Evolutionary conservation across 257 asterid species (phyloP).

Genomic region (Ligustrum vulgare): DNA sequence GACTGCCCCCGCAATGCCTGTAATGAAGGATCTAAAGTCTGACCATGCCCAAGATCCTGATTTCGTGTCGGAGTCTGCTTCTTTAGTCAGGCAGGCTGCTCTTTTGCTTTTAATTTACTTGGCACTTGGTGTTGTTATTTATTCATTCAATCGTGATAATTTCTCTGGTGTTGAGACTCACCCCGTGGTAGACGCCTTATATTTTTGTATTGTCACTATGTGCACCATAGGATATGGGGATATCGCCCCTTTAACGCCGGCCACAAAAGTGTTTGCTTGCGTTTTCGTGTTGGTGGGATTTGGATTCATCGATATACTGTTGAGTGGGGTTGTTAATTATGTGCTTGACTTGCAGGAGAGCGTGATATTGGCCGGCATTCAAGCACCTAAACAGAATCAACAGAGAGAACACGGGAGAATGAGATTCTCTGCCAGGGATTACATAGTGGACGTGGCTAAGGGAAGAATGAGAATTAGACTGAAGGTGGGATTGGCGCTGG

Average conservation of each 20-base stretch:
- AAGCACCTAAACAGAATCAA: neutral
- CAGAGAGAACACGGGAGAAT: slow-evolving; percentile 9
- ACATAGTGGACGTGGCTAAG: slow-evolving; percentile 49
- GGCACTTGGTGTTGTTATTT: slow-evolving; percentile 42
- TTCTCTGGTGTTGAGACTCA: slow-evolving; percentile 54
- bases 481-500: slow-evolving; percentile 50
- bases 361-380: slow-evolving; percentile 37
- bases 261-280: slow-evolving; percentile 47
- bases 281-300: slow-evolving; percentile 54
- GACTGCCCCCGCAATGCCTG: slow-evolving; percentile 55
- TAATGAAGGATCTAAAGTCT: slow-evolving; percentile 18
- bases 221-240: slow-evolving; percentile 67
- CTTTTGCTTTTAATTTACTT: slow-evolving; percentile 43
- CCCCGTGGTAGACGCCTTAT: slow-evolving; percentile 52
- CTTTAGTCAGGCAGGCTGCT: slow-evolving; percentile 39
- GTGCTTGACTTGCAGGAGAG: slow-evolving; percentile 57
- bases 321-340: slow-evolving; percentile 48
- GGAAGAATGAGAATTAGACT: slow-evolving; percentile 60
- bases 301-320: slow-evolving; percentile 51
- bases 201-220: slow-evolving; percentile 62
- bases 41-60: slow-evolving; percentile 13
- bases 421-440: slow-evolving; percentile 30
- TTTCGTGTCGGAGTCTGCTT: slow-evolving; percentile 18
- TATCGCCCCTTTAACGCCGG: slow-evolving; percentile 47
- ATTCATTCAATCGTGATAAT: slow-evolving; percentile 44